These are phyloP conservation scores for Phaeotremella fagi DNA, from an alignment of 768 basidiomycete species.

Conservation along the genomic window DNA sequence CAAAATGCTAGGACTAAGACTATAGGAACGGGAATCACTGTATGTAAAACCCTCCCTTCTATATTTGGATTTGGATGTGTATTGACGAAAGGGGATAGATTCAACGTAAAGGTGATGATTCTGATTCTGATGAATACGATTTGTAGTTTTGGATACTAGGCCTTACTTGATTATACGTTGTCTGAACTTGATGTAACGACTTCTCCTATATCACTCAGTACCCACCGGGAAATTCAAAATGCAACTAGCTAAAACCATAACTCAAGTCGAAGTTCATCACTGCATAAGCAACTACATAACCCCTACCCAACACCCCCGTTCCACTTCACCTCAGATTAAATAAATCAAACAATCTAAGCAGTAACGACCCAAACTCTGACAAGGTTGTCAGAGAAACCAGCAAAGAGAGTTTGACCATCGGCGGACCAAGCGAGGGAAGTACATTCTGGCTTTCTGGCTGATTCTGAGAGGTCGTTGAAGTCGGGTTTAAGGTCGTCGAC, in stretches of 20 bases:
- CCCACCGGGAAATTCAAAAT: too few relatives aligned
- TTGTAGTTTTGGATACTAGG: too few relatives aligned
- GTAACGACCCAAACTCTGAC: slow-evolving; percentile 54
- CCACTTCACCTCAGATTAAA: background rate
- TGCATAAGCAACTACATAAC: too few relatives aligned
- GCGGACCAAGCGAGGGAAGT: slow-evolving; percentile 98
- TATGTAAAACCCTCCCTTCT: too few relatives aligned
- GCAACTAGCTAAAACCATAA: too few relatives aligned
- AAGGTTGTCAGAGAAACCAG: slow-evolving; percentile 91
- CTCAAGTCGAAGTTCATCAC: too few relatives aligned
- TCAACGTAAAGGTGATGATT: slow-evolving; percentile 45
- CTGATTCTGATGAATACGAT: slow-evolving; percentile 48
- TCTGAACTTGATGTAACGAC: too few relatives aligned
- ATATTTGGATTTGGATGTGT: too few relatives aligned
- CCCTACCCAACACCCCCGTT: background rate
- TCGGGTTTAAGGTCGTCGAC: slow-evolving; percentile 98
- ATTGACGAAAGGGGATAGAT: too few relatives aligned
- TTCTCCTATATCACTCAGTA: background rate
- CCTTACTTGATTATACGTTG: too few relatives aligned
- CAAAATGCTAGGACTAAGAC: slow-evolving; percentile 35
- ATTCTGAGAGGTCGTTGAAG: slow-evolving; percentile 67
- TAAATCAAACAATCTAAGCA: slow-evolving; percentile 16
- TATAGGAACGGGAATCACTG: slow-evolving; percentile 40
- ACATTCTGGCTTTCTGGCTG: slow-evolving; percentile 62
- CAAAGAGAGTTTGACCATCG: slow-evolving; percentile 94